Base-by-base conservation (phyloP, 2,329 filamentous ascomycete genomes). In the Grosmannia clavigera region DNA sequence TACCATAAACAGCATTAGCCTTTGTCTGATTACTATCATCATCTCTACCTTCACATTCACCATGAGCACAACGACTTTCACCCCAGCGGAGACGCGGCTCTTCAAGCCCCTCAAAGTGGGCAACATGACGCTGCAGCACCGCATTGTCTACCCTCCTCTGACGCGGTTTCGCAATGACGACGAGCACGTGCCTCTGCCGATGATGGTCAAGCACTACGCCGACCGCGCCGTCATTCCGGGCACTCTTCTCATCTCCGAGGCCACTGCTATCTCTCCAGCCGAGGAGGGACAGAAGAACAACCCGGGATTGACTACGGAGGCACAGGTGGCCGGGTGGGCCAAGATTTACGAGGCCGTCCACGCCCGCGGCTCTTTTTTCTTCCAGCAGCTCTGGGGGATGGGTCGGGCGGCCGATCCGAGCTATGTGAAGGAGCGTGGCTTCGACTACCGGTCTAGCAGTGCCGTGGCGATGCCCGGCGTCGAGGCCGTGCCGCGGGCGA, bases 301-400 rank as follows among this genome's bases (percentile, higher is more conserved):
- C 0, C 83, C 85, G 0, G 83, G 82, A 1, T 80, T 87, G 65
- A 85, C 75, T 65, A 78, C 70, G 51, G 68, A 75, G 1, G 75
- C 72, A 27, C 83, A 86, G 64, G 74, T 81, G 54, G 74, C 74
- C 0, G 79, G 75, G 0, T 88, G 84, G 85, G 79, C 76, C 16
- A 72, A 75, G 60, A 72, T 87, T 33, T 82, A 80, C 1, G 77
- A 81, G 55, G 80, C 78, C 1, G 83, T 88, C 1, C 85, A 88
- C 70, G 75, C 75, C 33, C 81, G 82, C 64, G 81, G 81, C 51
- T 77, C 75, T 48, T 80, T 75, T 66, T 82, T 86, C 62, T 86
- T 78, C 69, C 68, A 77, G n/a, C 85, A 88, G 69, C 73, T 88
- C 0, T 87, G 73, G 73, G 69, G 70, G 14, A 70, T 74, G 0